Evolutionary conservation across 2,329 filamentous ascomycete genomes (phyloP), one percentile per base, ranked within the genome.

Genomic region (Cytospora chrysosperma): DNA sequence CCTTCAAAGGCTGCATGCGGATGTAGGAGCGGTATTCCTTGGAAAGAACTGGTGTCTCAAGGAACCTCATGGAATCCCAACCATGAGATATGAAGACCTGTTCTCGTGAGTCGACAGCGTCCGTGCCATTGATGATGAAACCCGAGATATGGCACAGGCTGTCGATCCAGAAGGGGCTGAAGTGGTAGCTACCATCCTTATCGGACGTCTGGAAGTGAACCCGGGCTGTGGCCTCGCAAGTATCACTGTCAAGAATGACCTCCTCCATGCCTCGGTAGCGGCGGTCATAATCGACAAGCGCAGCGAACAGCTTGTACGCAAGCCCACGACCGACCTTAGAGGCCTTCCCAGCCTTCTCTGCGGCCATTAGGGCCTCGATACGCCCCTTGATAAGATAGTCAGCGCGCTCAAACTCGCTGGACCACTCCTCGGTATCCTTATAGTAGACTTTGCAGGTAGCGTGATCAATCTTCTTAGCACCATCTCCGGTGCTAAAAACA

Each of bases 281-380:
- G 10, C 71, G 73, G 19, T 79, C 76, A 66, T 87, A 88, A 69
- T 86, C 82, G 7, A 87, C 85, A 0, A 87, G 74, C 50, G 82
- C 80, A 13, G 74, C 70, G 69, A 86, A 85, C 1, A 86, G 82
- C 77, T 93, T 93, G 82, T 95, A 95, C 17, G 89, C 88, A 78
- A 93, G 85, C 37, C 89, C 89, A 28, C 89, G 86, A 56, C 89
- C 85, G 66, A 93, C 84, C 76, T 90, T 89, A 73, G 90, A 89
- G 30, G 89, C 88, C 62, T 84, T 82, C 47, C 89, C 89, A 37
- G 79, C 81, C 69, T 84, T 77, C 61, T 89, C 88, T 64, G 86
- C 88, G 66, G 84, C 77, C 68, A 82, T 77, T 3, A 89, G 81
- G 28, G 79, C 75, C 24, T 87, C 79, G 61, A 89, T 81, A 62